phyloP scores from a whole-genome alignment of 306 rosid species.

The Trichosanthes cucumerina region DNA sequence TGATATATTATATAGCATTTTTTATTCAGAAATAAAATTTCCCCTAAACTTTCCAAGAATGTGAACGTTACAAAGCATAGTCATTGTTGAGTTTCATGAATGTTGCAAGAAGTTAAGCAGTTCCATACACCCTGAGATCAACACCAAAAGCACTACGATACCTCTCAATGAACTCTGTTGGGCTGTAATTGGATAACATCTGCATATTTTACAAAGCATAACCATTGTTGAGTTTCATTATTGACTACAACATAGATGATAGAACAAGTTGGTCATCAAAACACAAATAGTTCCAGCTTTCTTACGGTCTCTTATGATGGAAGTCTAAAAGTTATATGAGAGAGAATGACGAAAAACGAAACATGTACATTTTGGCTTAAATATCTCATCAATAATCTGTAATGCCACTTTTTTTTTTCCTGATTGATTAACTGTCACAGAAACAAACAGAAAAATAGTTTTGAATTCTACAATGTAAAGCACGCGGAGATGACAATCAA shows the following conservation, averaged over 20 bases:
- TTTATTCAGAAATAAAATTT: background rate
- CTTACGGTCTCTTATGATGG: background rate
- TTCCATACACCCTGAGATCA: background rate
- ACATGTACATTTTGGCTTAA: background rate
- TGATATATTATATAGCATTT: background rate
- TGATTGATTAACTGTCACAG: background rate
- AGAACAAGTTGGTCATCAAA: background rate
- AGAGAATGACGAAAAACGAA: background rate
- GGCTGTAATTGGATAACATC: slow-evolving; percentile 63
- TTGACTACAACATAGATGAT: background rate
- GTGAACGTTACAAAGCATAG: background rate
- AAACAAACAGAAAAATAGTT: background rate
- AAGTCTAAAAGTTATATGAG: background rate
- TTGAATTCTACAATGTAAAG: background rate
- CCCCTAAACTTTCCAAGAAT: background rate
- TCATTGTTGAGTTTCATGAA: background rate
- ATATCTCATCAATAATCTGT: background rate
- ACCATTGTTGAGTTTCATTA: background rate
- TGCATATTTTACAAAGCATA: slow-evolving; percentile 20
- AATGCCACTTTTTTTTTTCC: background rate
- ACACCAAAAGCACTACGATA: slow-evolving; percentile 12
- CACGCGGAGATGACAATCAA: background rate
- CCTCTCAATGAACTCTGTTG: slow-evolving; percentile 61
- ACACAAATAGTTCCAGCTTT: background rate
- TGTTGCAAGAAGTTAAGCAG: background rate